A percentile compares a stretch with the other conserved stretches of the same genome.
Conservation (phyloP, 768 basidiomycete genomes). For the Suillus americanus region DNA sequence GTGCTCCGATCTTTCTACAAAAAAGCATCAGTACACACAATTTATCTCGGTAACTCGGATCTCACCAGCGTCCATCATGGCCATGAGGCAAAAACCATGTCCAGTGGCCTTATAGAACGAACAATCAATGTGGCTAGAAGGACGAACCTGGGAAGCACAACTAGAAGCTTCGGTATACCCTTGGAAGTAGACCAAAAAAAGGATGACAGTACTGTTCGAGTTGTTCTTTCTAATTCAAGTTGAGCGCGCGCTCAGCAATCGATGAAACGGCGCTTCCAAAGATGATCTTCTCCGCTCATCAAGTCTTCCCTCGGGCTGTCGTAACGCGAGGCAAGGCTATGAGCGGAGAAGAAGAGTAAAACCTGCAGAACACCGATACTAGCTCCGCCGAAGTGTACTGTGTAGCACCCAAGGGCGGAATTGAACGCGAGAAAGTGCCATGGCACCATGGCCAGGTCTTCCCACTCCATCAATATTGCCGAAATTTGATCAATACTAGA, state of each 20-base stretch:
- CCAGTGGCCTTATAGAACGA: background rate
- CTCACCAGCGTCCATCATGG: background rate
- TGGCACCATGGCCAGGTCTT: background rate
- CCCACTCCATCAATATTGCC: background rate
- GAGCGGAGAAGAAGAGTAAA: background rate
- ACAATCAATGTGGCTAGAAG: background rate
- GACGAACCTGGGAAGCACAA: background rate
- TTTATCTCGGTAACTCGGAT: background rate
- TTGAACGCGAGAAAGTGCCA: background rate
- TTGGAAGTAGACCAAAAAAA: background rate
- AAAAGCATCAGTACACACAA: background rate
- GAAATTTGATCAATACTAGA: background rate
- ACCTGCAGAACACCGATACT: background rate
- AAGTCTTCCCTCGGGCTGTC: background rate
- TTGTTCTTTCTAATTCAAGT: background rate
- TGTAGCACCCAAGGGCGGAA: background rate
- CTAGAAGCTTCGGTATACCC: background rate
- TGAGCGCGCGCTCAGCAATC: background rate
- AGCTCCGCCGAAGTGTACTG: background rate
- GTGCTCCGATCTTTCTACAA: background rate
- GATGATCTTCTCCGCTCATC: background rate
- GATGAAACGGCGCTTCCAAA: background rate
- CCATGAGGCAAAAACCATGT: background rate
- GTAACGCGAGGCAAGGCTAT: background rate
- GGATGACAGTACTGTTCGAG: background rate